A percentile compares a stretch with the other conserved stretches of the same genome.
phyloP scores from a whole-genome alignment of 768 basidiomycete species.

The Mycena sanguinolenta region DNA sequence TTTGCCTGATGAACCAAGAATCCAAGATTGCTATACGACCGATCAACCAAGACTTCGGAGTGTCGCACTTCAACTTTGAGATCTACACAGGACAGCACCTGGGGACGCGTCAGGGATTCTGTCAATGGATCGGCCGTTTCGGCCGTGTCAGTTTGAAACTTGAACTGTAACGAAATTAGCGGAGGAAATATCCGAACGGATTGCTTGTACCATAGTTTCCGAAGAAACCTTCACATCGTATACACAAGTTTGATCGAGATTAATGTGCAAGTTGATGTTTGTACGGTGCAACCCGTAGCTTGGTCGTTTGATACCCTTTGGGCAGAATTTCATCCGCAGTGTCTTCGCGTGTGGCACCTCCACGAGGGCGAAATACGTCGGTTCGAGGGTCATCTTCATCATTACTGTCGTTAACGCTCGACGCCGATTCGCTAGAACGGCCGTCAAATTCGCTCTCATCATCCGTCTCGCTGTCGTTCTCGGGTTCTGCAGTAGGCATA shows the following conservation, averaged over 20 bases:
- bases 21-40: constrained; percentile 25
- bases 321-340: constrained; percentile 18
- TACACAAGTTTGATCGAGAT: background rate
- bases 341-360: constrained; percentile 1
- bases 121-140: background rate
- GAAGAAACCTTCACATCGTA: constrained; percentile 10
- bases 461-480: background rate
- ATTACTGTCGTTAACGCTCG: background rate
- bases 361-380: constrained; percentile 9
- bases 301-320: constrained; percentile 11
- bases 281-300: constrained; percentile 11
- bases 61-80: constrained; percentile 10
- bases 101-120: constrained; percentile 6
- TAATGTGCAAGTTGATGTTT: constrained; percentile 4
- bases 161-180: constrained; percentile 4
- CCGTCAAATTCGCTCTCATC: background rate
- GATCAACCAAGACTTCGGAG: constrained; percentile 3
- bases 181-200: background rate
- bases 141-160: constrained; percentile 13
- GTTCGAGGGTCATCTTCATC: background rate
- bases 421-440: background rate
- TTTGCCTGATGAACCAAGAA: background rate
- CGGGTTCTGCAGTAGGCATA: background rate
- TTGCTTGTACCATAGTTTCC: constrained; percentile 4
- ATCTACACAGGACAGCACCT: constrained; percentile 16